Percentiles rank a stretch among this genome's conserved stretches.
Evolutionary conservation across 192 early-diverging fungal genomes (phyloP).

Genomic region (Obelidium mucronatum): DNA sequence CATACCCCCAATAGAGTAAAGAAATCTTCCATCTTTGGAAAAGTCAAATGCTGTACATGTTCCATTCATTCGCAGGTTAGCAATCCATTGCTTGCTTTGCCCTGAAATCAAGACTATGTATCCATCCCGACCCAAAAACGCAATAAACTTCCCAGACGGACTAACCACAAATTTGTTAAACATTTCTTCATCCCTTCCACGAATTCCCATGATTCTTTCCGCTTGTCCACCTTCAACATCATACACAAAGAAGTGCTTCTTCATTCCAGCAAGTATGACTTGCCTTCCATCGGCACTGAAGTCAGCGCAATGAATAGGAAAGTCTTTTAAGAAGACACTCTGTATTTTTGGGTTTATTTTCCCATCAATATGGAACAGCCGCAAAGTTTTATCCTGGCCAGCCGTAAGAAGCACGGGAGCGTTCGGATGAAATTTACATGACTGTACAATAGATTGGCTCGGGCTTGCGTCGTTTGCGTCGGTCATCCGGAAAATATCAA

Average conservation of each 20-base stretch:
- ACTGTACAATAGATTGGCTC: conserved; percentile 67
- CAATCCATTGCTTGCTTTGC: conserved; percentile 88
- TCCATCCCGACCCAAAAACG: conserved; percentile 81
- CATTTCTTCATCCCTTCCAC: conserved; percentile 74
- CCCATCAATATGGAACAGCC: conserved; percentile 92
- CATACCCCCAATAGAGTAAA: conserved; percentile 76
- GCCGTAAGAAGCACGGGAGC: conserved; percentile 87
- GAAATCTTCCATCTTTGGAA: conserved; percentile 76
- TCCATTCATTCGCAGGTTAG: conserved; percentile 92
- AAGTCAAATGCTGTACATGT: conserved; percentile 74
- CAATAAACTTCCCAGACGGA: conserved; percentile 77
- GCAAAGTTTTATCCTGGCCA: conserved; percentile 87
- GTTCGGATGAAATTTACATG: conserved; percentile 87
- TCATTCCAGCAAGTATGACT: conserved; percentile 79
- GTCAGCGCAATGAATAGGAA: conserved; percentile 79
- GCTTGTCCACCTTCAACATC: conserved; percentile 82
- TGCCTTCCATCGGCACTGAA: conserved; percentile 81
- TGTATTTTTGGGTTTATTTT: conserved; percentile 93
- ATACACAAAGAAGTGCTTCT: conserved; percentile 83
- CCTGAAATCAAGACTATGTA: conserved; percentile 81
- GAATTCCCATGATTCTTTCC: conserved; percentile 73
- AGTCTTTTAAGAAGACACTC: conserved; percentile 85
- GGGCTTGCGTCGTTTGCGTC: conserved; percentile 75
- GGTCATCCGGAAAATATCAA: conserved; percentile 73
- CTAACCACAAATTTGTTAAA: conserved; percentile 75